Evolutionary conservation across 768 basidiomycete genomes (phyloP).

Genomic region (Agrocybe praecox): DNA sequence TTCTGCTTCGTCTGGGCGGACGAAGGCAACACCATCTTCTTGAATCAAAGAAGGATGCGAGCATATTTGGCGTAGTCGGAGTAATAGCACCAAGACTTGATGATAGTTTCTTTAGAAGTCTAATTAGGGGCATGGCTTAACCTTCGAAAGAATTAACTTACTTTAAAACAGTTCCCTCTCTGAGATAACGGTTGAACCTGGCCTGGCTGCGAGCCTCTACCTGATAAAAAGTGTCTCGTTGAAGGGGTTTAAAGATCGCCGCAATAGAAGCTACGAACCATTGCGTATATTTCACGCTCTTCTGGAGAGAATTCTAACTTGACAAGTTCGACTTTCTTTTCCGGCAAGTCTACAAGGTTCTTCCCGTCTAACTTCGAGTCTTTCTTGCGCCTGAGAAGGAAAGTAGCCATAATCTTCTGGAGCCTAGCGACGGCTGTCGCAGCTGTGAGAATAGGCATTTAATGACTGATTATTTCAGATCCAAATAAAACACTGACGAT

Average conservation of each 20-base stretch:
- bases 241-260: not conserved
- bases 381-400: constrained; percentile 65
- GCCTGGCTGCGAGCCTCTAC: constrained; percentile 57
- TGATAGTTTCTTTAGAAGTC: constrained; percentile 49
- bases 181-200: constrained; percentile 63
- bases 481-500: constrained; percentile 39
- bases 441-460: constrained; percentile 31
- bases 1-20: constrained; percentile 42
- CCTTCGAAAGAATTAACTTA: constrained; percentile 20
- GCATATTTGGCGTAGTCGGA: constrained; percentile 68
- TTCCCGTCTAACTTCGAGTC: constrained; percentile 66
- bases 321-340: constrained; percentile 51
- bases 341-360: constrained; percentile 64
- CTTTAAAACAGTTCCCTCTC: constrained; percentile 71
- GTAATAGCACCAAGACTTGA: constrained; percentile 50
- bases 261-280: constrained; percentile 31
- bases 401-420: constrained; percentile 57
- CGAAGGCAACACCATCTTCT: constrained; percentile 50
- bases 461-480: no score
- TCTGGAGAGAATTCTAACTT: constrained; percentile 60
- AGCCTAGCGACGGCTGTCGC: constrained; percentile 55
- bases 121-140: not conserved
- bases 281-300: constrained; percentile 65
- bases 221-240: constrained; percentile 23
- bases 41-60: constrained; percentile 69